Evolutionary conservation across 306 rosid species (phyloP), one percentile per base, ranked within the genome.

Genomic region (Adenanthera pavonina): DNA sequence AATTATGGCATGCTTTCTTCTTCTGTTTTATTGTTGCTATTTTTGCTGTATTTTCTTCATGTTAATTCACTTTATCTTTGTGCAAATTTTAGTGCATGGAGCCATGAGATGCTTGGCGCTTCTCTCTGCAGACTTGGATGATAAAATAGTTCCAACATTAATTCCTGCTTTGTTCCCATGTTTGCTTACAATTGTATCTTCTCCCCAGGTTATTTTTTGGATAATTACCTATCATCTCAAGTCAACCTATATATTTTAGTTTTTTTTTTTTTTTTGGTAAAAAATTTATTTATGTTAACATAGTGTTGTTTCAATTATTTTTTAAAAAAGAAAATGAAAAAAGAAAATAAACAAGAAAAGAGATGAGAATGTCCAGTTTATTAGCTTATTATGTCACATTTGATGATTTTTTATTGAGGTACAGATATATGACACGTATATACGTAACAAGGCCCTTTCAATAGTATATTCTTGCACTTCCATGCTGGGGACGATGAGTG

Each of bases 101-200:
- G 97, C 94, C 86, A 89, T 95, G 89, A 91, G 92, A 76, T 95
- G 99, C 87, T 83, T 95, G 90, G 94, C 89, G 74, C 97, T 95
- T 82, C 92, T 95, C 56, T 89, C 91, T 67, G 97, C 85, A 47
- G 99, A 95, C 85, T 89, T 95, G 89, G 99, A 90, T 83, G 97
- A 92, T 89, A 87, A 84, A 86, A 88, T 82, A 81, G 92, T 92
- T 87, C 97, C 97, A 62, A 84, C 91, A 74, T 75, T 93, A 69
- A 80, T 93, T 62, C 97, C 97, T 25, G 83, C 91, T 83, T 78
- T 95, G 82, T 91, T 93, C 89, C 99, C 99, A 38, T 85, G 89
- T 88, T 86, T 95, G 88, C 90, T 93, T 76, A 84, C 85, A 54
- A 88, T 90, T 72, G 97, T 95, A 57, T 90, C 99, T 38, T 90